Evolutionary conservation across 75 land plant genomes (phyloP), one percentile per base, ranked within the genome.

Genomic region (Ceratopteris richardii): DNA sequence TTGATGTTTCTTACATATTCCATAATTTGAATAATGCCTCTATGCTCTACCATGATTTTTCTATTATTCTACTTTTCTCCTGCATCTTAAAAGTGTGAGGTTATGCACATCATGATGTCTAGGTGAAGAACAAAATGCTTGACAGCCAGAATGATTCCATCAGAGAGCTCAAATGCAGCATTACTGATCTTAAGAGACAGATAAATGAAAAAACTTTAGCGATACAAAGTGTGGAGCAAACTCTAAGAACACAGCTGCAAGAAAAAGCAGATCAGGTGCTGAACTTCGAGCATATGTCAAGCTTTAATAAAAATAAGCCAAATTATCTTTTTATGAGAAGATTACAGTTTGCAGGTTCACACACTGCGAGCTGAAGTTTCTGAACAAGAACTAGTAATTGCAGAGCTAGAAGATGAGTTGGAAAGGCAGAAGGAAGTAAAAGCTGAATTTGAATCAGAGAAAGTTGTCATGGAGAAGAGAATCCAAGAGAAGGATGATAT

Each of bases 61-160:
- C n/a, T n/a, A n/a, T n/a, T n/a, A n/a, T n/a, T n/a, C n/a, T n/a
- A n/a, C n/a, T n/a, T n/a, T n/a, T n/a, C n/a, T n/a, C n/a, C n/a
- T n/a, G n/a, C n/a, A n/a, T n/a, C n/a, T n/a, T n/a, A n/a, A n/a
- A n/a, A n/a, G n/a, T n/a, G n/a, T n/a, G n/a, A n/a, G n/a, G n/a
- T n/a, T n/a, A n/a, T n/a, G n/a, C n/a, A n/a, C n/a, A n/a, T n/a
- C n/a, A n/a, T n/a, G n/a, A n/a, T n/a, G n/a, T n/a, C 9, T 40
- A 72, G 74, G 66, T 67, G 29, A 66, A 73, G 23, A 73, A 0
- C 24, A 57, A 73, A 31, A 67, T 66, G 58, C 42, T 62, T 11
- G 69, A 66, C 14, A 66, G 61, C 51, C 76, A 61, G 27, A 56
- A 73, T 67, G 70, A 57, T 6, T 60, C 58, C 13, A 73, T 73